phyloP scores from a whole-genome alignment of 495 filamentous ascomycete species.

The Neurospora terricola region DNA sequence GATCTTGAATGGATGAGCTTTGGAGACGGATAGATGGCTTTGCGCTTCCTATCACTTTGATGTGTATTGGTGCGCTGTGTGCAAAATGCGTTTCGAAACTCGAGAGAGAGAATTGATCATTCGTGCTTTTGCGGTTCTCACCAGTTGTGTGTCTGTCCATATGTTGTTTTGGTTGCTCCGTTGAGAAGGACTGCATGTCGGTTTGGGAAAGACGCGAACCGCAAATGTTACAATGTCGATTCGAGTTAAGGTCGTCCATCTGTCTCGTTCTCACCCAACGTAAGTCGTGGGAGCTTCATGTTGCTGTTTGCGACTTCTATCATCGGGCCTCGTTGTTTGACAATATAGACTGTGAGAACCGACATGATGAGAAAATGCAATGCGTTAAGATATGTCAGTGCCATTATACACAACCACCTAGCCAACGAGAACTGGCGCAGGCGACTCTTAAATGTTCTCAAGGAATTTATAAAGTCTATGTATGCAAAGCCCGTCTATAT shows the following conservation, averaged over 20 bases:
- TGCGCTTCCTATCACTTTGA: neutral
- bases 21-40: neutral
- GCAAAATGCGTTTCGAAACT: neutral
- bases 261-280: neutral
- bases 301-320: neutral
- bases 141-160: neutral
- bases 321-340: neutral
- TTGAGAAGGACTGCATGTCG: neutral
- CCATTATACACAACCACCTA: neutral
- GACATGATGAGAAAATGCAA: neutral
- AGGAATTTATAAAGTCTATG: neutral
- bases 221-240: neutral
- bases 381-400: neutral
- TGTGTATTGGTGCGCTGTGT: neutral
- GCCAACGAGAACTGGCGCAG: neutral
- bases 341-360: neutral
- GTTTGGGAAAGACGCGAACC: neutral
- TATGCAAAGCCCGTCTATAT: neutral
- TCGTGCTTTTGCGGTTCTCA: neutral
- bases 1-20: neutral
- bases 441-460: neutral
- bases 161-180: neutral
- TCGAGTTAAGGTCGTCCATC: neutral
- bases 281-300: neutral
- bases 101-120: no score